Evolutionary conservation across 23 red algal genomes (phyloP), one percentile per base, ranked within the genome.

Genomic region (Agarophyton chilense): DNA sequence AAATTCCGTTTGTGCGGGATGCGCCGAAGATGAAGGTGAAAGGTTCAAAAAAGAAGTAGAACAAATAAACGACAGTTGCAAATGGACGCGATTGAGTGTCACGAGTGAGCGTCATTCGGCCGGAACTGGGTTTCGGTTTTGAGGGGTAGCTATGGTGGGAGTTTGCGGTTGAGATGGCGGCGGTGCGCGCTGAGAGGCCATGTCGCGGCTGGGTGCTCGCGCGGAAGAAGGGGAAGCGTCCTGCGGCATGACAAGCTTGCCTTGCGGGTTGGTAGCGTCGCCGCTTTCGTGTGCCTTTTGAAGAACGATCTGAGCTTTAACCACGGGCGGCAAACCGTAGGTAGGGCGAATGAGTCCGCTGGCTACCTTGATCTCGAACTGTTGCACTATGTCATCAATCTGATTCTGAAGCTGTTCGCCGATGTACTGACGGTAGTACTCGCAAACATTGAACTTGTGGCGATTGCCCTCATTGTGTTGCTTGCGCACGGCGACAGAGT

Each of bases 381-480:
- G 75, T 32, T 81, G 57, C 8, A 96, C 88, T 24, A 96, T 90
- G 21, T 50, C 46, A 58, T 96, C 94, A 62, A 96, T 83, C 66
- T 96, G 78, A 42, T 87, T 49, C 47, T 96, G 94, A 16, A 92
- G 67, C 31, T 82, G 78, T 51, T 91, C 46, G 49, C 94, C 94
- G 19, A 96, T 88, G 77, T 86, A 96, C 86, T 96, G 87, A 12
- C 68, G 49, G 81, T 96, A 96, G 60, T 89, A 96, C 47, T 88
- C 94, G 63, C 79, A 90, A 14, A 92, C 94, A 43, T 91, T 92
- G 56, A 77, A 85, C 57, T 87, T 79, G 88, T 96, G 94, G 43
- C 82, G 80, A 73, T 96, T 96, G 0, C 94, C 94, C 29, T 96
- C 94, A 68, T 96, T 96, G 74, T 96, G 94, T 60, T 96, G 94